Conservation (phyloP, 2,329 filamentous ascomycete species). For the Aspergillus ochraceus region DNA sequence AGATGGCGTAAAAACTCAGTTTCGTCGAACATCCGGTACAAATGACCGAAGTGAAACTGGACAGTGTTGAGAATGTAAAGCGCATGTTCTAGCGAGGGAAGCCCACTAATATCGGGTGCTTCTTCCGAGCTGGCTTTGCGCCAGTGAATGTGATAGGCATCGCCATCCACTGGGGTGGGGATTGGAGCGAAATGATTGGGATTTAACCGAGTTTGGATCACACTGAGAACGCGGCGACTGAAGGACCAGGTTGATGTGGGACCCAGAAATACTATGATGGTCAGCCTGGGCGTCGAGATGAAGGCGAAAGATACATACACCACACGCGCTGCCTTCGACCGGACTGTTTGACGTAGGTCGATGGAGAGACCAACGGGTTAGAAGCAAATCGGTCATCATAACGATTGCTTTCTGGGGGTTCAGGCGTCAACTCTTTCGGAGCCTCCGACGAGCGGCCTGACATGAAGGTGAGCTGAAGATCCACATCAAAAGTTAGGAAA, state of each 20-base stretch:
- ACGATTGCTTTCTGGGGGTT: conserved; percentile 8
- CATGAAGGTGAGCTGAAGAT: neutral
- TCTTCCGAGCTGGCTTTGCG: conserved; percentile 39
- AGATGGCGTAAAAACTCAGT: conserved; percentile 46
- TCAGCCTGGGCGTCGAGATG: neutral
- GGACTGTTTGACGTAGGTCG: conserved; percentile 30
- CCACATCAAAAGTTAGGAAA: neutral
- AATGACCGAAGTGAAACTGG: conserved; percentile 55
- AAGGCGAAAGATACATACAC: conserved; percentile 9
- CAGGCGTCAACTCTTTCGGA: conserved; percentile 2
- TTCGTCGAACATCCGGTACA: conserved; percentile 57
- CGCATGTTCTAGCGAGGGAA: conserved; percentile 54
- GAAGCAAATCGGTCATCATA: conserved; percentile 31
- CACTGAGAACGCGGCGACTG: conserved; percentile 48
- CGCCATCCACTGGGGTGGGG: conserved; percentile 49
- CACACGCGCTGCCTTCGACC: conserved; percentile 12
- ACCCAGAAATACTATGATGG: conserved; percentile 49
- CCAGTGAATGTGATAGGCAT: conserved; percentile 52
- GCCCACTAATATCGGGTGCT: conserved; percentile 29
- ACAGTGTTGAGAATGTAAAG: conserved; percentile 56
- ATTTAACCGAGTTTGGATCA: conserved; percentile 49
- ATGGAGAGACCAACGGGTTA: conserved; percentile 24
- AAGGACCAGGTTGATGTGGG: conserved; percentile 59
- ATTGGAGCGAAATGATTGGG: conserved; percentile 37
- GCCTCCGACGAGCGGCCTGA: conserved; percentile 3